phyloP scores from a whole-genome alignment of 2,329 filamentous ascomycete genomes.

The Ceratocystis diversiconidia region DNA sequence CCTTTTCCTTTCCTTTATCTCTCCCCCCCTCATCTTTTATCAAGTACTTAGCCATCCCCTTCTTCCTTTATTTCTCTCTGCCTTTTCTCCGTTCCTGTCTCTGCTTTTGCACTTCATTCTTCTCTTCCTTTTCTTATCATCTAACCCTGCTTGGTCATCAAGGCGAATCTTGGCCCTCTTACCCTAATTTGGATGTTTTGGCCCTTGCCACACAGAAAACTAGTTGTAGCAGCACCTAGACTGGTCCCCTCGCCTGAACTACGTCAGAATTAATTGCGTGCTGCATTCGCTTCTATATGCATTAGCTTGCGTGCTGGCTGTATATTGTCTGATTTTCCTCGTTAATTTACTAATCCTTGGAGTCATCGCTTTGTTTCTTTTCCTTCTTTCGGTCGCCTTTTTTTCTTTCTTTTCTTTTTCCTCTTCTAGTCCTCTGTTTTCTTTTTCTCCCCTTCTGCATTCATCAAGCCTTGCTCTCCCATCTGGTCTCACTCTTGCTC shows the following conservation, averaged over 20 bases:
- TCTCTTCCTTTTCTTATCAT: conserved; percentile 11
- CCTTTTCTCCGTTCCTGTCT: conserved; percentile 7
- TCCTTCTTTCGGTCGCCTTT: conserved; percentile 6
- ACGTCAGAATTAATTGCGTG: conserved; percentile 11
- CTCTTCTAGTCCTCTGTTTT: background rate
- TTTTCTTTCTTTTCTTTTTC: background rate
- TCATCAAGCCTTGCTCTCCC: background rate
- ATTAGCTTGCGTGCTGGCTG: conserved; percentile 11
- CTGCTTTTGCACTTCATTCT: conserved; percentile 12
- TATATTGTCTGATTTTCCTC: conserved; percentile 12
- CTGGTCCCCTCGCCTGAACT: background rate
- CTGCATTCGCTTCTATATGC: conserved; percentile 10
- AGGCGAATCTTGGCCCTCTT: conserved; percentile 10
- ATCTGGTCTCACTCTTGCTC: too few relatives aligned
- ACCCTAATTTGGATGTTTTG: conserved; percentile 12
- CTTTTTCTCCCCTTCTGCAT: background rate
- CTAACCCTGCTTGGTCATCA: conserved; percentile 5
- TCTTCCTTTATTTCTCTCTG: conserved; percentile 3
- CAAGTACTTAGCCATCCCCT: background rate
- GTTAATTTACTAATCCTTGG: conserved; percentile 4
- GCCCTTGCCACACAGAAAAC: conserved; percentile 2
- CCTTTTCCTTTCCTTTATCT: conserved; percentile 8
- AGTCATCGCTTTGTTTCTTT: conserved; percentile 7
- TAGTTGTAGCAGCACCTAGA: background rate
- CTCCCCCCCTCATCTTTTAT: too few relatives aligned